Percentiles rank a stretch among this genome's conserved stretches.
Conservation (phyloP, 176 grass and related monocot species). For the Zea mays region Zm-B73-REFERENCE-NAM-5.0 NC_050103.1:169153501-169154000, state of each 20-base stretch:
- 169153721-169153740: conserved; percentile 36
- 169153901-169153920: background rate
- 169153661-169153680: conserved; percentile 16
- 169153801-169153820: conserved; percentile 37
- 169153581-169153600: conserved; percentile 97
- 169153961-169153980: too few species aligned
- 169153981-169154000: too few species aligned
- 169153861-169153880: conserved; percentile 30
- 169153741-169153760: conserved; percentile 48
- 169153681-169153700: conserved; percentile 37
- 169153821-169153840: conserved; percentile 40
- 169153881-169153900: conserved; percentile 28
- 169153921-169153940: too few species aligned
- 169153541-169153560: conserved; percentile 13
- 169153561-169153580: conserved; percentile 19
- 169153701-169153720: conserved; percentile 42
- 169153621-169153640: conserved; percentile 35
- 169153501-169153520: background rate
- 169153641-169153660: conserved; percentile 84
- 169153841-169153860: conserved; percentile 35
- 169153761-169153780: conserved; percentile 42
- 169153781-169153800: conserved; percentile 38
- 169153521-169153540: background rate
- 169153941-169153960: too few species aligned
- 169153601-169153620: conserved; percentile 75